Percentiles rank a stretch among this genome's conserved stretches.
Conservation (phyloP, 768 basidiomycete genomes). For the Obba rivulosa region DNA sequence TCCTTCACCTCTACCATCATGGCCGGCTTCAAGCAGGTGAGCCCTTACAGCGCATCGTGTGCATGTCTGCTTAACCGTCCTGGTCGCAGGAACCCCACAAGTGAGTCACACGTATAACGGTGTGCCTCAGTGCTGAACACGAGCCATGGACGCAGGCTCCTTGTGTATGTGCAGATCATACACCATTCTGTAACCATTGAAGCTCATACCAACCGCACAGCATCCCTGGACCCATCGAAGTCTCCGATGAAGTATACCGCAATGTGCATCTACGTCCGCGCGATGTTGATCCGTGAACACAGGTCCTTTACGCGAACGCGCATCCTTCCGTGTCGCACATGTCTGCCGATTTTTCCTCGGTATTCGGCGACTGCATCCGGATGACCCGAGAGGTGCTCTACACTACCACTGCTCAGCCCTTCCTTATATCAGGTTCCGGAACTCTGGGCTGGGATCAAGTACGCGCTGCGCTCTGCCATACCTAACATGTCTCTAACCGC, state of each 20-base stretch:
- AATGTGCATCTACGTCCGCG: neutral
- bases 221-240: conserved; percentile 54
- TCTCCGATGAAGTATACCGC: conserved; percentile 48
- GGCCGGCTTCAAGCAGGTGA: conserved; percentile 32
- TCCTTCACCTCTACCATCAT: conserved; percentile 16
- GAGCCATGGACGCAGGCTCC: conserved; percentile 9
- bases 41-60: neutral
- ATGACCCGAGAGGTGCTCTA: conserved; percentile 79
- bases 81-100: conserved; percentile 39
- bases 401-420: conserved; percentile 78
- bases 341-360: conserved; percentile 79
- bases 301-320: conserved; percentile 92
- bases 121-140: neutral
- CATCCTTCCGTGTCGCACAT: conserved; percentile 88
- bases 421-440: conserved; percentile 91
- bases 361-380: conserved; percentile 85
- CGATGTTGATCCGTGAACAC: neutral
- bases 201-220: conserved; percentile 13
- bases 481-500: neutral
- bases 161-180: conserved; percentile 22
- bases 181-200: neutral
- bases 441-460: conserved; percentile 97
- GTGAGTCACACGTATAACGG: conserved; percentile 28
- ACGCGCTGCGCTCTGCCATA: neutral
- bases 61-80: conserved; percentile 3